Evolutionary conservation across 768 basidiomycete genomes (phyloP), one percentile per base, ranked within the genome.

Genomic region (Pilatotrama ljubarskyi): DNA sequence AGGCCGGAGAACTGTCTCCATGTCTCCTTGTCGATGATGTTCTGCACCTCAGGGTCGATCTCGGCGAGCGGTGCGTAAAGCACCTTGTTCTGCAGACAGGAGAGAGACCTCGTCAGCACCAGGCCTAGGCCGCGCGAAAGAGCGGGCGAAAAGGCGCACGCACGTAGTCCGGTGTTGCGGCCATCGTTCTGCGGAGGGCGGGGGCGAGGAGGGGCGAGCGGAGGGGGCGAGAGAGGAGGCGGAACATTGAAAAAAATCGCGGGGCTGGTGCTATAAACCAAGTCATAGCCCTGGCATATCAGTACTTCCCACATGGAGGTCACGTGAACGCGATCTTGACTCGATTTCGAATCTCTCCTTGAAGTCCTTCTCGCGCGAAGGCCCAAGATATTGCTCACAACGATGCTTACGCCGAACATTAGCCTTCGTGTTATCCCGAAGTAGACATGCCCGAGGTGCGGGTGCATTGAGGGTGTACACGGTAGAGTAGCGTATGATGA

Each of bases 11-110:
- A 96, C 81, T 98, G 96, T 67, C 96, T 80, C 95, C 95, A 98
- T 77, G 93, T 96, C 82, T 98, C 94, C 80, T 93, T 93, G 81
- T 98, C 95, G 78, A 99, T 92, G 81, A 99, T 93, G 74, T 95
- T 93, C 76, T 94, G 85, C 72, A 99, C 86, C 73, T 91, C 93
- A 60, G 96, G 95, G 78, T 98, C 96, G 71, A 87, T 84, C 81
- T 98, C 87, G 11, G 90, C 82, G 51, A 99, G 82, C 64, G 95
- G 85, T 49, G 84, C 78, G 78, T 98, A 98, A 66, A 99, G 83
- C 46, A 84, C 80, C 76, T 90, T 89, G 88, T 98, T 99, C 96
- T 98, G 69, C 15, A 24, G 25, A 35, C 38, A 57, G 9, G 46
- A 6, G 44, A 40, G n/a, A 37, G 25, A 22, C 3, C 51, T 49